Conservation (phyloP, 1,284 basidiomycete species). For the Anthracocystis setariae region DNA sequence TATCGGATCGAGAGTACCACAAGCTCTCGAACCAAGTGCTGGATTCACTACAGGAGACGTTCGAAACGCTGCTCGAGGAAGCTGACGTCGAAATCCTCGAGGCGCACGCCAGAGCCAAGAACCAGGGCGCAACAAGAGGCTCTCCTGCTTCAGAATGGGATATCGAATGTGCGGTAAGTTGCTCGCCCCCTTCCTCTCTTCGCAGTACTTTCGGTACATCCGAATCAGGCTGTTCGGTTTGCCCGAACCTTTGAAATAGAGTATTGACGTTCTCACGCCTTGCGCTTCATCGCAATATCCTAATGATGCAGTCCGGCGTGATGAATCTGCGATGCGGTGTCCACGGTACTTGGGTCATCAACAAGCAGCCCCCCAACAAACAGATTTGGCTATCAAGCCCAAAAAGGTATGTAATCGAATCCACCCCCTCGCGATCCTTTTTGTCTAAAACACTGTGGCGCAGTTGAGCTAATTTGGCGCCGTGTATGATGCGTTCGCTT, state of each 20-base stretch:
- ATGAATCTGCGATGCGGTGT: conserved; percentile 84
- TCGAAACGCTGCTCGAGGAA: conserved; percentile 82
- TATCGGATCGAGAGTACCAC: conserved; percentile 80
- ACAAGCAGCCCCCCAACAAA: conserved; percentile 98
- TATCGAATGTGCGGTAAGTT: conserved; percentile 90
- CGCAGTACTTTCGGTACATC: conserved; percentile 3
- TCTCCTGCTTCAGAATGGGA: conserved; percentile 75
- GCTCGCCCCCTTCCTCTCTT: neutral
- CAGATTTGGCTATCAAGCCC: conserved; percentile 99
- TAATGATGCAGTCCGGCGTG: conserved; percentile 79
- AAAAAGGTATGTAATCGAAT: conserved; percentile 41
- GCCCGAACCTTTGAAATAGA: neutral
- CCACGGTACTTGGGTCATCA: conserved; percentile 96
- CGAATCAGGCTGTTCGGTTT: no score
- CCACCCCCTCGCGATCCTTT: no score
- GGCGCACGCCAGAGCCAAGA: conserved; percentile 13
- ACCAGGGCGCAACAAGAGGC: conserved; percentile 21
- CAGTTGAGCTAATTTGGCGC: neutral
- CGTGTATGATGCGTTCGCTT: neutral
- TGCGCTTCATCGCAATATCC: neutral
- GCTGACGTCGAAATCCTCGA: conserved; percentile 60
- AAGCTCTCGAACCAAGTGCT: conserved; percentile 81
- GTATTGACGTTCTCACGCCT: conserved; percentile 12
- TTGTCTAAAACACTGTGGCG: neutral
- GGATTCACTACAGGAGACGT: conserved; percentile 80